phyloP scores from a whole-genome alignment of 805 yeast species.

The Priceomyces fermenticarens region DNA sequence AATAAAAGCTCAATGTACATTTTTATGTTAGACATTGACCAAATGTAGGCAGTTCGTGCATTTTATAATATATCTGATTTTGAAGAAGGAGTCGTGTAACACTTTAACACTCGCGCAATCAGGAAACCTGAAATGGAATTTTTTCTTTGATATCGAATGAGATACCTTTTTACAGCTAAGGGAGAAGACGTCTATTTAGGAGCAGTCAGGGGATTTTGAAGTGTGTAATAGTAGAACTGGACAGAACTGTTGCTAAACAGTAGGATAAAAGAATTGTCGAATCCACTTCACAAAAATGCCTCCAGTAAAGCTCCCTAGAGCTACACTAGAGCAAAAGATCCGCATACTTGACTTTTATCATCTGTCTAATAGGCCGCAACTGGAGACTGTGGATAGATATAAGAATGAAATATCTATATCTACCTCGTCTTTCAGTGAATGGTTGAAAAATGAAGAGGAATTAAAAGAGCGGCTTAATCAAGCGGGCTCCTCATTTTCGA shows the following conservation, averaged over 20 bases:
- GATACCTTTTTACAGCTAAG: slow-evolving; percentile 1
- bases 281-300: slow-evolving; percentile 9
- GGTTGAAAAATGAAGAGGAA: slow-evolving; percentile 55
- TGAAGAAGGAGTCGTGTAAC: slow-evolving; percentile 8
- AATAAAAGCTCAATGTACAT: slow-evolving; percentile 5
- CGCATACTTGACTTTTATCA: slow-evolving; percentile 53
- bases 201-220: slow-evolving; percentile 1
- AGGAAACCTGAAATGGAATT: slow-evolving; percentile 6
- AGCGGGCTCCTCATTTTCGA: slow-evolving; percentile 28
- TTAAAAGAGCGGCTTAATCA: slow-evolving; percentile 44
- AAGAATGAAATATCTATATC: slow-evolving; percentile 50
- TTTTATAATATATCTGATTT: not conserved
- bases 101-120: slow-evolving; percentile 10
- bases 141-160: slow-evolving; percentile 2
- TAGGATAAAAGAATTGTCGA: not conserved
- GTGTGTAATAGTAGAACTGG: not conserved
- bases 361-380: slow-evolving; percentile 48
- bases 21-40: not conserved
- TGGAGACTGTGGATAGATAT: slow-evolving; percentile 54
- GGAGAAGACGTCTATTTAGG: not conserved
- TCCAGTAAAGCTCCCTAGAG: slow-evolving; percentile 39
- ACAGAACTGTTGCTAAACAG: not conserved
- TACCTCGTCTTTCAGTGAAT: slow-evolving; percentile 59
- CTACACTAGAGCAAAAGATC: slow-evolving; percentile 58
- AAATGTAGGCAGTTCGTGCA: not conserved